Evolutionary conservation across 2,329 filamentous ascomycete genomes (phyloP).

Genomic region (Claviceps monticola): DNA sequence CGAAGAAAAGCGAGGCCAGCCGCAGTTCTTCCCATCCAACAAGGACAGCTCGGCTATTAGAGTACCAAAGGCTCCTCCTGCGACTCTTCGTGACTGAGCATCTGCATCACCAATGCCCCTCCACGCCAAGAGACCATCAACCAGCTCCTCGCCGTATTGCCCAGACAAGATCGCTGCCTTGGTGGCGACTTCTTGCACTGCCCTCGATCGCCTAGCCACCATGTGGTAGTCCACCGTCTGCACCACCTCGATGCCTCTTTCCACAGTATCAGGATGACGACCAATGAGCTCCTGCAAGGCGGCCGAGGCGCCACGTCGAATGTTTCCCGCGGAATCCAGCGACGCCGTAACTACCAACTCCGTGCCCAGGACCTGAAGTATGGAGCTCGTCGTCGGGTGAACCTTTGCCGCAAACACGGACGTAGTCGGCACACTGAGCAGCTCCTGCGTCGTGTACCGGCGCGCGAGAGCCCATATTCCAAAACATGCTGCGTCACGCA

Average conservation of each 20-base stretch:
- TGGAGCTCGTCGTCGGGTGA: conserved; percentile 25
- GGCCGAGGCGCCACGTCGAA: conserved; percentile 80
- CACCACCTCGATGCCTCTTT: conserved; percentile 70
- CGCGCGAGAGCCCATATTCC: conserved; percentile 87
- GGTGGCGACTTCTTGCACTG: conserved; percentile 63
- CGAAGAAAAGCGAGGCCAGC: conserved; percentile 14
- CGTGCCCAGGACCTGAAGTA: conserved; percentile 66
- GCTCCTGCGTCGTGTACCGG: conserved; percentile 69
- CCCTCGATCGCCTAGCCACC: conserved; percentile 74
- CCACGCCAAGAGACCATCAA: conserved; percentile 66
- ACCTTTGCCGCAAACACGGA: conserved; percentile 28
- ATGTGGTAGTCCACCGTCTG: conserved; percentile 88
- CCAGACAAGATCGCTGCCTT: conserved; percentile 51
- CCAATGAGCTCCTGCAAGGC: conserved; percentile 90
- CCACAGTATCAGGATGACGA: conserved; percentile 74
- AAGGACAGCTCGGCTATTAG: conserved; percentile 32
- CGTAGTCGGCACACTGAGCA: conserved; percentile 46
- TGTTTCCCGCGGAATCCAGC: conserved; percentile 84
- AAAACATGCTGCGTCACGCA: conserved; percentile 90
- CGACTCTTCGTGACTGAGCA: conserved; percentile 54
- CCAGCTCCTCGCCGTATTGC: conserved; percentile 57
- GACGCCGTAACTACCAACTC: conserved; percentile 72
- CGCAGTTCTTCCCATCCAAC: conserved; percentile 6
- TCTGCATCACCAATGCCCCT: conserved; percentile 76
- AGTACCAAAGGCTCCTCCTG: conserved; percentile 54